phyloP scores from a whole-genome alignment of 441 rosid genomes.

The Jatropha podagrica region DNA sequence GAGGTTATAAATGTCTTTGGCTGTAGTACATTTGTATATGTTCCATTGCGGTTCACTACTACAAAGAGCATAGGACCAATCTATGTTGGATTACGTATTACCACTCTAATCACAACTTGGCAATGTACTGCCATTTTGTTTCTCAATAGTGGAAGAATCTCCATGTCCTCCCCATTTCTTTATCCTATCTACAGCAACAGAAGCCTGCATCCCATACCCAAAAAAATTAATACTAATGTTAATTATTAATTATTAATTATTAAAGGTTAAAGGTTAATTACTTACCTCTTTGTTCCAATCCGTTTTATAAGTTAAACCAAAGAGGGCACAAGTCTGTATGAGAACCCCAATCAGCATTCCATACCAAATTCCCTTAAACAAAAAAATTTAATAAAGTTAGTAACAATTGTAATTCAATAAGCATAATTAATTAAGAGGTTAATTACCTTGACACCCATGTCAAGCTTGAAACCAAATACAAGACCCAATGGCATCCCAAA shows the following conservation, averaged over 20 bases:
- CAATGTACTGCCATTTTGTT: too few species aligned
- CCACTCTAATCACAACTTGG: too few species aligned
- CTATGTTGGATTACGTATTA: too few species aligned
- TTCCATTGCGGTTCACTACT: too few species aligned
- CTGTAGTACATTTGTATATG: too few species aligned
- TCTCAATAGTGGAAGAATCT: not conserved
- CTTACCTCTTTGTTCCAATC: constrained; percentile 60
- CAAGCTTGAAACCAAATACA: constrained; percentile 40
- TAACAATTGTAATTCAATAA: not conserved
- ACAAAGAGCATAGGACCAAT: too few species aligned
- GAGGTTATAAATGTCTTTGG: too few species aligned
- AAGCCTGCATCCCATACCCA: constrained; percentile 40
- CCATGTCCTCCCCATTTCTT: constrained; percentile 50
- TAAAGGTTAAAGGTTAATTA: not conserved
- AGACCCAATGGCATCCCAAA: constrained; percentile 59
- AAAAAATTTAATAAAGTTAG: not conserved
- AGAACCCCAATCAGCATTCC: constrained; percentile 54
- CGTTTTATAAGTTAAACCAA: constrained; percentile 38
- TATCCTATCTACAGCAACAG: constrained; percentile 49
- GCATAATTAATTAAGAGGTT: too few species aligned
- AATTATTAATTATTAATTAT: too few species aligned
- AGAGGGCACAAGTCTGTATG: constrained; percentile 40
- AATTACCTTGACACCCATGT: constrained; percentile 41
- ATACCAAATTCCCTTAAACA: constrained; percentile 51
- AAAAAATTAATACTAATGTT: too few species aligned